phyloP scores from a whole-genome alignment of 2,329 filamentous ascomycete species.

The Curvularia sp. region DNA sequence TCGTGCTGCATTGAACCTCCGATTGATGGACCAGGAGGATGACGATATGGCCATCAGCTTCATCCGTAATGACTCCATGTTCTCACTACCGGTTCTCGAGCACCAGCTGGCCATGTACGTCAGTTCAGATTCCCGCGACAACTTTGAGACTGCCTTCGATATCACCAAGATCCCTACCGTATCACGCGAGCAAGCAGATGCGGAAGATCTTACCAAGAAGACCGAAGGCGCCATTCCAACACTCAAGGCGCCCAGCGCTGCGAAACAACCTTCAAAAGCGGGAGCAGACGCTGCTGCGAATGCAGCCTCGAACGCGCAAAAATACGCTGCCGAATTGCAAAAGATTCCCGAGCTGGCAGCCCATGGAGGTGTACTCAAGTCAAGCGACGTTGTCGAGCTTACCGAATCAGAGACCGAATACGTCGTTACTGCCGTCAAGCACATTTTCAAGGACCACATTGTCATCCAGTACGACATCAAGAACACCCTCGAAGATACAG shows the following conservation, averaged over 20 bases:
- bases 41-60: slow-evolving; percentile 86
- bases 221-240: slow-evolving; percentile 90
- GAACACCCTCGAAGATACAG: slow-evolving; percentile 89
- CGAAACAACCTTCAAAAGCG: slow-evolving; percentile 72
- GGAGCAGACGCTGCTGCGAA: slow-evolving; percentile 78
- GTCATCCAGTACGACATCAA: slow-evolving; percentile 97
- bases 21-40: slow-evolving; percentile 86
- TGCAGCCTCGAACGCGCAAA: slow-evolving; percentile 81
- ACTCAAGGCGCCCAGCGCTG: slow-evolving; percentile 87
- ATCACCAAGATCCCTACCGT: slow-evolving; percentile 90
- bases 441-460: slow-evolving; percentile 96
- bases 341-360: slow-evolving; percentile 89
- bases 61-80: slow-evolving; percentile 97
- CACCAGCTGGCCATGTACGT: slow-evolving; percentile 98
- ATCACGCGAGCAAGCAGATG: slow-evolving; percentile 92
- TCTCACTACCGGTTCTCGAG: slow-evolving; percentile 91
- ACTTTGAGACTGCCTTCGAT: slow-evolving; percentile 87
- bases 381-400: slow-evolving; percentile 82
- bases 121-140: slow-evolving; percentile 85
- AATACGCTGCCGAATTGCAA: slow-evolving; percentile 86
- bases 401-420: slow-evolving; percentile 98
- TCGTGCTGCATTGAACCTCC: slow-evolving; percentile 88
- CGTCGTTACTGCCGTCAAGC: slow-evolving; percentile 90
- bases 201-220: slow-evolving; percentile 96
- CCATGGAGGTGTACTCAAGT: slow-evolving; percentile 92